Percentiles rank a stretch among this genome's conserved stretches.
These are phyloP conservation scores for Pseudoscleropodium purum DNA, from an alignment of 225 moss, liverwort and hornwort species.

Conservation along the genomic window DNA sequence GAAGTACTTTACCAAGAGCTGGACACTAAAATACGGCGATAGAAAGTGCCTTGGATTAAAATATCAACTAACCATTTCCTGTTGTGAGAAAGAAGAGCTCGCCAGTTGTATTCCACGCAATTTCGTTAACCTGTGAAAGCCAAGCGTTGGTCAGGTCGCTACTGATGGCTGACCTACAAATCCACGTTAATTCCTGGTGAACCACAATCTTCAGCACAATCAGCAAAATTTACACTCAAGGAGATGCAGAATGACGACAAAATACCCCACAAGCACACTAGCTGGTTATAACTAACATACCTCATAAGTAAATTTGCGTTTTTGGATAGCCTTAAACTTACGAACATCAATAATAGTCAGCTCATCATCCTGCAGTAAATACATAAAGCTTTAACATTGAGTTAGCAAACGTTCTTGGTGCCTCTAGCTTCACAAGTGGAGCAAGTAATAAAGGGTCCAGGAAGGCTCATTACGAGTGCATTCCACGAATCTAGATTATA, in stretches of 20 bases:
- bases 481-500: neutral
- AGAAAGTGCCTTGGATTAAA: neutral
- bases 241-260: neutral
- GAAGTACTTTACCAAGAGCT: neutral
- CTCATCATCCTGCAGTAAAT: constrained; percentile 79
- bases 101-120: constrained; percentile 97
- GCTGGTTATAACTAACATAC: constrained; percentile 10
- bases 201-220: neutral
- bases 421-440: neutral
- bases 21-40: neutral
- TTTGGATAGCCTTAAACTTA: constrained; percentile 93
- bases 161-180: neutral
- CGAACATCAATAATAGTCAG: constrained; percentile 96
- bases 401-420: neutral
- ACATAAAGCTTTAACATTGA: neutral
- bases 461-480: neutral
- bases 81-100: constrained; percentile 94
- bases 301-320: constrained; percentile 96
- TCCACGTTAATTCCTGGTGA: neutral
- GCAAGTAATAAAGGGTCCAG: neutral
- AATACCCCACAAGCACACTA: neutral
- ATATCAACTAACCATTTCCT: constrained; percentile 60
- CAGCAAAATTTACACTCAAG: neutral
- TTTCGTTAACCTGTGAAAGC: constrained; percentile 81
- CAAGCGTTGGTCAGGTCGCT: constrained; percentile 8